phyloP scores from a whole-genome alignment of 257 asterid species.

The Thymus mandschuricus region DNA sequence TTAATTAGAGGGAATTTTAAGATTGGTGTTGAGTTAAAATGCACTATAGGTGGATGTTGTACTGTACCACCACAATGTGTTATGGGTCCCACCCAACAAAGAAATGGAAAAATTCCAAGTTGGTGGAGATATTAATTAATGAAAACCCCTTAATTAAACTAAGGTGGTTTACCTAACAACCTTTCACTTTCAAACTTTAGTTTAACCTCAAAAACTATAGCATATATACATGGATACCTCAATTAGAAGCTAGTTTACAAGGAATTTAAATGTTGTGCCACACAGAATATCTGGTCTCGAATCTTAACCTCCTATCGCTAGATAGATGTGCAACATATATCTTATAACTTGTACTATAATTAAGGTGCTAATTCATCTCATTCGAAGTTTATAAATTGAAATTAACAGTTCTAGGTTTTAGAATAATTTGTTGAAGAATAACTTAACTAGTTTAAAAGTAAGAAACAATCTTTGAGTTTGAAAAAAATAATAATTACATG shows the following conservation, averaged over 20 bases:
- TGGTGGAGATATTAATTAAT: constrained; percentile 26
- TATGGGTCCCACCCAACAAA: constrained; percentile 28
- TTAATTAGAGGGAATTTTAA: neutral
- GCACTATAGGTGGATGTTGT: constrained; percentile 30
- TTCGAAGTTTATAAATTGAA: neutral
- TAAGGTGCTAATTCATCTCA: no score
- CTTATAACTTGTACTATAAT: no score
- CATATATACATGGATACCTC: neutral
- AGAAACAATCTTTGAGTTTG: neutral
- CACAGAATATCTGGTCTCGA: no score
- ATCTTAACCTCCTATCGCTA: no score
- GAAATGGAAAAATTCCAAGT: constrained; percentile 23
- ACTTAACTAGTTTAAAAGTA: neutral
- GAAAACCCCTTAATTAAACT: constrained; percentile 9
- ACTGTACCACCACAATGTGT: constrained; percentile 33
- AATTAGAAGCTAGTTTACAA: no score
- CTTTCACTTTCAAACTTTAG: constrained; percentile 26
- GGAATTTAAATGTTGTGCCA: no score
- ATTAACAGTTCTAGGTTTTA: neutral
- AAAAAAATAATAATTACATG: neutral
- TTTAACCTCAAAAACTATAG: neutral
- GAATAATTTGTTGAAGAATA: neutral
- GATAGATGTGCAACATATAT: no score
- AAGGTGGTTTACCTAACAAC: constrained; percentile 43
- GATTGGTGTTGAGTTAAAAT: neutral